A percentile compares a stretch with the other conserved stretches of the same genome.
Evolutionary conservation across 2,329 filamentous ascomycete species (phyloP).

Genomic region (Venturia aucupariae): DNA sequence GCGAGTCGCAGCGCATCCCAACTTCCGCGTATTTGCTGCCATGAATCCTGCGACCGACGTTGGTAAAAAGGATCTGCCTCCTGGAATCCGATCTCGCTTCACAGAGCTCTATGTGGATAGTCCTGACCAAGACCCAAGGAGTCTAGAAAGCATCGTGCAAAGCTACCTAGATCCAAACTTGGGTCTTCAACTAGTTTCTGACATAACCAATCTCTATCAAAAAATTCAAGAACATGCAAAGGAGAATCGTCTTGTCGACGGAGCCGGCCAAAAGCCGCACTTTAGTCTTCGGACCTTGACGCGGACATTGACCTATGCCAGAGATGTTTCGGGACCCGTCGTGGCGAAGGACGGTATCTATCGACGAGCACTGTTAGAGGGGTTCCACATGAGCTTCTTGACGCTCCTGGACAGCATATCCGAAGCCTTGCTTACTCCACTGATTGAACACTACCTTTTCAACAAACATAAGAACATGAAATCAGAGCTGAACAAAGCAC

Average conservation of each 20-base stretch:
- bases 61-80: constrained; percentile 86
- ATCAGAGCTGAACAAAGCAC: constrained; percentile 67
- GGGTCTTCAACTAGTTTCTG: constrained; percentile 64
- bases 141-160: constrained; percentile 78
- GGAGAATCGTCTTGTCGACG: constrained; percentile 81
- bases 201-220: constrained; percentile 80
- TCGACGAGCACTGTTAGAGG: constrained; percentile 80
- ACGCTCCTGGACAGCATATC: constrained; percentile 79
- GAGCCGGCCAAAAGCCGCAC: constrained; percentile 90
- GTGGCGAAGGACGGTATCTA: constrained; percentile 42
- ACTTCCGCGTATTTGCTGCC: constrained; percentile 93
- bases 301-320: constrained; percentile 78
- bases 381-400: constrained; percentile 95
- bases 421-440: constrained; percentile 64
- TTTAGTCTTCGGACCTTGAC: constrained; percentile 94
- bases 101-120: constrained; percentile 92
- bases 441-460: constrained; percentile 74
- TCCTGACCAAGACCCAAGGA: constrained; percentile 77
- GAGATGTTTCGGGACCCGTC: constrained; percentile 74
- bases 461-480: constrained; percentile 59
- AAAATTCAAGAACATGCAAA: constrained; percentile 75
- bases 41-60: constrained; percentile 99
- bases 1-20: constrained; percentile 75
- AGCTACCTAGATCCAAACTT: constrained; percentile 68
- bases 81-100: constrained; percentile 82